Conservation (phyloP, 2,329 filamentous ascomycete species). For the Monilinia fructicola region DNA sequence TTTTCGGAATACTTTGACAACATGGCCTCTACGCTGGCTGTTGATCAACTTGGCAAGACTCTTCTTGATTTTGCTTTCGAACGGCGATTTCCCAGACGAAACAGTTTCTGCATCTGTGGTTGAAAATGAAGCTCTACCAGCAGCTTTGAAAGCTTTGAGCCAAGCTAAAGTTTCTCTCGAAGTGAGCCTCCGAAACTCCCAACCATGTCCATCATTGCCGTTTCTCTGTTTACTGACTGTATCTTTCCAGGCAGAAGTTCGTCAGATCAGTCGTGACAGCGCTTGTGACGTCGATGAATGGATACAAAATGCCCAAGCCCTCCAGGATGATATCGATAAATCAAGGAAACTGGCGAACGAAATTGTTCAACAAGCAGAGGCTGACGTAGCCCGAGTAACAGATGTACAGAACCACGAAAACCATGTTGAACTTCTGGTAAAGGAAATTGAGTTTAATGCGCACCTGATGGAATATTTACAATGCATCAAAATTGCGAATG, state of each 20-base stretch:
- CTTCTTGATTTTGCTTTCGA: conserved; percentile 61
- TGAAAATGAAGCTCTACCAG: conserved; percentile 41
- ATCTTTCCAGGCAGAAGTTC: conserved; percentile 56
- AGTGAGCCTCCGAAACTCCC: conserved; percentile 39
- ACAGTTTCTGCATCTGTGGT: conserved; percentile 41
- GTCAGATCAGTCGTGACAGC: conserved; percentile 71
- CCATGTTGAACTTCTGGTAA: conserved; percentile 56
- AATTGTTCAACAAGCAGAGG: conserved; percentile 76
- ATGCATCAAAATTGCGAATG: conserved; percentile 57
- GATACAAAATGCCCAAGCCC: conserved; percentile 78
- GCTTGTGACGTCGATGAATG: conserved; percentile 80
- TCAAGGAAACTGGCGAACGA: conserved; percentile 77
- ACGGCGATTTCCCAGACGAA: conserved; percentile 50
- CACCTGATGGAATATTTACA: conserved; percentile 54
- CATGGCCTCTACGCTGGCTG: conserved; percentile 31
- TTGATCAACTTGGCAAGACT: conserved; percentile 51
- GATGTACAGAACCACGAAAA: conserved; percentile 49
- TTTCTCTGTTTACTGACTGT: conserved; percentile 22
- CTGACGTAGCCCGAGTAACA: conserved; percentile 50
- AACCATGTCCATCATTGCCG: not conserved
- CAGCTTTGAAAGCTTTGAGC: conserved; percentile 46
- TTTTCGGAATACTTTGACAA: conserved; percentile 19
- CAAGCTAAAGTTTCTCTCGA: conserved; percentile 48
- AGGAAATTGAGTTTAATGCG: conserved; percentile 58
- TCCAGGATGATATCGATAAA: conserved; percentile 81